Evolutionary conservation across 2,329 filamentous ascomycete species (phyloP).

Genomic region (Domatiomyces catenatus): DNA sequence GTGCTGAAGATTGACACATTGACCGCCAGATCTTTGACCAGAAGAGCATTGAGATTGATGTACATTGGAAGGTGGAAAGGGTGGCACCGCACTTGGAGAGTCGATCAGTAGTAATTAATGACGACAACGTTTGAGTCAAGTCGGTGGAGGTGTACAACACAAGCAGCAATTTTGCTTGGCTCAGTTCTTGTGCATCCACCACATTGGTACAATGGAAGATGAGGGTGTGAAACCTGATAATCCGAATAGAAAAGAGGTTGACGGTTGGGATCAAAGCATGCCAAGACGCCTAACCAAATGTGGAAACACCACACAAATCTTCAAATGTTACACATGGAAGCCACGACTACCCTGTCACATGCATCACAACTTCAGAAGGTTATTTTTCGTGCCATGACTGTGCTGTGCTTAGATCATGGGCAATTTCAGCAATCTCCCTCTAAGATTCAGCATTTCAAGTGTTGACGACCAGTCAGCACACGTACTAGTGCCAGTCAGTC

Average conservation of each 20-base stretch:
- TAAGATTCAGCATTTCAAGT: too few species aligned
- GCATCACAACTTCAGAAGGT: not conserved
- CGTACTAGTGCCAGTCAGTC: too few species aligned
- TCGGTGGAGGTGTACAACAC: not conserved
- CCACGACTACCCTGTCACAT: not conserved
- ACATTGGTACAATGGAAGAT: not conserved
- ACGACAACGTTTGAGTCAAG: not conserved
- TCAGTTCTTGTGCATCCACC: not conserved
- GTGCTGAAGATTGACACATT: not conserved
- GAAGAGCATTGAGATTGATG: not conserved
- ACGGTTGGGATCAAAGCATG: not conserved
- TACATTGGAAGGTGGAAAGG: not conserved
- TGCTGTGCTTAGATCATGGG: too few species aligned
- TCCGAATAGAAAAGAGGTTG: not conserved
- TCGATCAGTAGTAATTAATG: not conserved
- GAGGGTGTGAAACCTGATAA: not conserved
- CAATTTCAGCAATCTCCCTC: not conserved
- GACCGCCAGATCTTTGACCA: not conserved
- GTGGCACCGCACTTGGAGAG: not conserved
- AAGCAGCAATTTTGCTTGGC: not conserved
- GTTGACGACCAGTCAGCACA: too few species aligned
- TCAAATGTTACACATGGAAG: not conserved
- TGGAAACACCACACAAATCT: not conserved
- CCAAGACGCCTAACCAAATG: not conserved
- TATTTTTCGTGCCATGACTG: too few species aligned